Conservation (phyloP, 805 yeast species). For the Grigorovia jiainica region DNA sequence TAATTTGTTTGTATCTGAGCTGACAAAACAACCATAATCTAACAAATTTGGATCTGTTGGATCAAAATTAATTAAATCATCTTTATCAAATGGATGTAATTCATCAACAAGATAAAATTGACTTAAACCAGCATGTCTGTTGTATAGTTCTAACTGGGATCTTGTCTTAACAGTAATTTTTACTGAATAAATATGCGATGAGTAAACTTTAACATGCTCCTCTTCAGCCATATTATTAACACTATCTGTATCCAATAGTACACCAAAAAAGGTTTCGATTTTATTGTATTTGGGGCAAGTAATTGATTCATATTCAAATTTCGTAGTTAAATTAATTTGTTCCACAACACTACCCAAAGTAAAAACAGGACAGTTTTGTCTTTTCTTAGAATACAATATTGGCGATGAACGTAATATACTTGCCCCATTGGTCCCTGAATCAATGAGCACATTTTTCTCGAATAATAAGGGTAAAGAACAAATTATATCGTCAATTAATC, state of each 20-base stretch:
- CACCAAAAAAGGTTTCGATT: conserved; percentile 26
- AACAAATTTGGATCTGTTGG: conserved; percentile 28
- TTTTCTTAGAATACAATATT: conserved; percentile 23
- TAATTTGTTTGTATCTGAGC: conserved; percentile 36
- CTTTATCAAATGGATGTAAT: conserved; percentile 27
- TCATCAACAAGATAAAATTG: conserved; percentile 26
- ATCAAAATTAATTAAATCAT: conserved; percentile 16
- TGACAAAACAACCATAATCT: conserved; percentile 41
- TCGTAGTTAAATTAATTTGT: conserved; percentile 24
- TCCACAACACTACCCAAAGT: conserved; percentile 23
- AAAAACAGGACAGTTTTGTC: conserved; percentile 14
- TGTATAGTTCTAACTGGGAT: conserved; percentile 18
- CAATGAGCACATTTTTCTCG: conserved; percentile 4
- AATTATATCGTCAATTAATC: conserved; percentile 56
- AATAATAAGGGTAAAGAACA: conserved; percentile 29
- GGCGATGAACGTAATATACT: conserved; percentile 27
- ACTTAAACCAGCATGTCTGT: conserved; percentile 24
- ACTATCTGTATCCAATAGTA: conserved; percentile 8
- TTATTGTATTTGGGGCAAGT: conserved; percentile 23
- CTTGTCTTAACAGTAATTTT: conserved; percentile 29
- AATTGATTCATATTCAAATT: conserved; percentile 19
- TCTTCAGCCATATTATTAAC: conserved; percentile 4
- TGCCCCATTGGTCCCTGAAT: conserved; percentile 1
- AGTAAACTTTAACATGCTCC: conserved; percentile 9
- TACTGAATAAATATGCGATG: conserved; percentile 26